Percentiles rank a stretch among this genome's conserved stretches.
Conservation (phyloP, 257 asterid species). For the Solanum medicagineum region DNA sequence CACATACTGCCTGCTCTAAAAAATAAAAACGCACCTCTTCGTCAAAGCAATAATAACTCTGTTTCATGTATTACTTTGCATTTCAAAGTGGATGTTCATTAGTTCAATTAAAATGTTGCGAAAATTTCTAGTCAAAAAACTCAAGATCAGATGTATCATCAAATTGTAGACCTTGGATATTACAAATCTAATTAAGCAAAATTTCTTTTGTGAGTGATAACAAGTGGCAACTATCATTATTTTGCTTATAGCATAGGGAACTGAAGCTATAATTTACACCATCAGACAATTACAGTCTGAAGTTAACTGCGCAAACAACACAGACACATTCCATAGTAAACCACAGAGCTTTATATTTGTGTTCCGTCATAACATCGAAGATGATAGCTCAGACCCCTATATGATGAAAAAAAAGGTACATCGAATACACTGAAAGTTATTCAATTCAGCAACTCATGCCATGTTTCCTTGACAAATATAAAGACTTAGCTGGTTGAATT, state of each 20-base stretch:
- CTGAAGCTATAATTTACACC: background rate
- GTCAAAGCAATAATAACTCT: background rate
- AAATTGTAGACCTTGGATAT: background rate
- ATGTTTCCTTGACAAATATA: background rate
- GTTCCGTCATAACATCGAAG: background rate
- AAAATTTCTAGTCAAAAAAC: background rate
- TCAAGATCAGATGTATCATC: background rate
- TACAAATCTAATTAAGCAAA: background rate
- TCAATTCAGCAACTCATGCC: background rate
- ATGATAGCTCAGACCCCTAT: background rate
- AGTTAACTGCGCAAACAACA: background rate
- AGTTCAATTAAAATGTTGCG: background rate
- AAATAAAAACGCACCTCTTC: background rate
- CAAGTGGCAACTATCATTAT: background rate
- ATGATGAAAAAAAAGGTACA: background rate
- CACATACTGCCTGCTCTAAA: background rate
- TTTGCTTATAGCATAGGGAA: background rate
- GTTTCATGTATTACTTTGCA: background rate
- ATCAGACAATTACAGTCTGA: background rate
- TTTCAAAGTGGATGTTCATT: background rate
- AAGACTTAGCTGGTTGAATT: background rate
- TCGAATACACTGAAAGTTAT: background rate
- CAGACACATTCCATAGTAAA: background rate
- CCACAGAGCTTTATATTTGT: background rate
- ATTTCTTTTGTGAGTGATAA: background rate